Percentiles rank a stretch among this genome's conserved stretches.
Evolutionary conservation across 2,329 filamentous ascomycete genomes (phyloP).

Genomic region (Penicillium sclerotigenum): DNA sequence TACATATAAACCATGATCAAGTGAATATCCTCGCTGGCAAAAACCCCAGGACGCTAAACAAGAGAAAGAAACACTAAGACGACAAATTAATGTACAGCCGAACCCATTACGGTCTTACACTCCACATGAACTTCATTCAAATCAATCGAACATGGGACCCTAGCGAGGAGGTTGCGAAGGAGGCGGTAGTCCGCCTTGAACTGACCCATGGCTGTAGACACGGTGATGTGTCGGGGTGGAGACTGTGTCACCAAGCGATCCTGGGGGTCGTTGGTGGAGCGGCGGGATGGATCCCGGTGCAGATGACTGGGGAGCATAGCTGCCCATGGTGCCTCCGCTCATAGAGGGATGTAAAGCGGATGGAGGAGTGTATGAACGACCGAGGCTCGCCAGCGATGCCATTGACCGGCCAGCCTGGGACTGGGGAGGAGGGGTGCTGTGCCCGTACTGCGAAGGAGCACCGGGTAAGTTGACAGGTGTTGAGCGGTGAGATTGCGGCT

Average conservation of each 20-base stretch:
- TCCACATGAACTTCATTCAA: not conserved
- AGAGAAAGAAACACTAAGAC: not conserved
- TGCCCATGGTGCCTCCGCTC: conserved; percentile 26
- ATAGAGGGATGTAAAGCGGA: conserved; percentile 30
- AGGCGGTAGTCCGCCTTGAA: conserved; percentile 27
- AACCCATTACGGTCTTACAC: not conserved
- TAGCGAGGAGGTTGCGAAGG: conserved; percentile 29
- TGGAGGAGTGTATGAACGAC: conserved; percentile 42
- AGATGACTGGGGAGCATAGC: conserved; percentile 29
- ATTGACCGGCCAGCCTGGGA: conserved; percentile 27
- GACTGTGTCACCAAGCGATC: conserved; percentile 22
- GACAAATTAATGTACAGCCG: conserved; percentile 1
- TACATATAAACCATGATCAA: conserved; percentile 18
- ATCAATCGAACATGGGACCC: not conserved
- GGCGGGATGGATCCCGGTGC: conserved; percentile 23
- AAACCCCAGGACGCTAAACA: conserved; percentile 3
- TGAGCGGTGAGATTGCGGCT: conserved; percentile 34
- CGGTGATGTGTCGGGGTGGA: conserved; percentile 34
- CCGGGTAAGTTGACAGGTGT: conserved; percentile 30
- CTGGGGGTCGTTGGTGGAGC: conserved; percentile 30
- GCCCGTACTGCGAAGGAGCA: conserved; percentile 29
- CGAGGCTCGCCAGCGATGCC: conserved; percentile 28
- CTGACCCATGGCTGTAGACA: conserved; percentile 39
- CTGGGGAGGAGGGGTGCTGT: conserved; percentile 36
- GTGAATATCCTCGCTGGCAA: conserved; percentile 1